A percentile compares a stretch with the other conserved stretches of the same genome.
Evolutionary conservation across 768 basidiomycete species (phyloP).

Genomic region (Suillus decipiens): DNA sequence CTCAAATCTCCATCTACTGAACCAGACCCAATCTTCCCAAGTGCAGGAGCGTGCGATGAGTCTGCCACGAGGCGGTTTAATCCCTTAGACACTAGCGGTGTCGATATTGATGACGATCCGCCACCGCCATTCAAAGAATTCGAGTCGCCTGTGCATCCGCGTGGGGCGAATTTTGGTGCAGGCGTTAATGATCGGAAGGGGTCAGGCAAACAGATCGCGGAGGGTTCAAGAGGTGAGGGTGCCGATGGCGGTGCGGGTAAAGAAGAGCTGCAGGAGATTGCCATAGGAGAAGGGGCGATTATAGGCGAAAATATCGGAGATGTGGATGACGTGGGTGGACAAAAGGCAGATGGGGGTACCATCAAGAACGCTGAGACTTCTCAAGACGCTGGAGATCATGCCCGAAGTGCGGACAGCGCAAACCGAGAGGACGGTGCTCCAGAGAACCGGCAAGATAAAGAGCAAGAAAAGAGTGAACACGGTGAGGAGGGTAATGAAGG

Average conservation of each 20-base stretch:
- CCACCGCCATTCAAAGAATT: conserved; percentile 10
- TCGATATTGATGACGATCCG: conserved; percentile 3
- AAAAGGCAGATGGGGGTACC: not conserved
- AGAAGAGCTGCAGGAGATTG: not conserved
- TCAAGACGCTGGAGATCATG: not conserved
- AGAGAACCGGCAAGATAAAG: not conserved
- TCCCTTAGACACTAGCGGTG: conserved; percentile 10
- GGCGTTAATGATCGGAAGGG: not conserved
- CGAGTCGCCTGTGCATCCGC: conserved; percentile 5
- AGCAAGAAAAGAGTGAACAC: not conserved
- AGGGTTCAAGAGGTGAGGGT: not conserved
- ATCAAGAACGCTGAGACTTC: not conserved
- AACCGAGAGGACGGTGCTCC: not conserved
- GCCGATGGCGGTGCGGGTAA: not conserved
- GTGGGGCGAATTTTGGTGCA: not conserved
- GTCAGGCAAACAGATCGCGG: not conserved
- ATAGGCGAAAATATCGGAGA: not conserved
- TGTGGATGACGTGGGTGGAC: not conserved
- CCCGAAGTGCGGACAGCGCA: not conserved
- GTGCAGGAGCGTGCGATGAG: not conserved
- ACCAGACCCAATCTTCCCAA: not conserved
- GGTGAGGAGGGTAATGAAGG: not conserved
- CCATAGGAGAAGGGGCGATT: not conserved
- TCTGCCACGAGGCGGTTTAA: conserved; percentile 12
- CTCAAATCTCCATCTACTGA: conserved; percentile 2